These are phyloP conservation scores for Cyanidiococcus yangmingshanensis DNA, from an alignment of 23 red algal genomes.

Conservation along the genomic window DNA sequence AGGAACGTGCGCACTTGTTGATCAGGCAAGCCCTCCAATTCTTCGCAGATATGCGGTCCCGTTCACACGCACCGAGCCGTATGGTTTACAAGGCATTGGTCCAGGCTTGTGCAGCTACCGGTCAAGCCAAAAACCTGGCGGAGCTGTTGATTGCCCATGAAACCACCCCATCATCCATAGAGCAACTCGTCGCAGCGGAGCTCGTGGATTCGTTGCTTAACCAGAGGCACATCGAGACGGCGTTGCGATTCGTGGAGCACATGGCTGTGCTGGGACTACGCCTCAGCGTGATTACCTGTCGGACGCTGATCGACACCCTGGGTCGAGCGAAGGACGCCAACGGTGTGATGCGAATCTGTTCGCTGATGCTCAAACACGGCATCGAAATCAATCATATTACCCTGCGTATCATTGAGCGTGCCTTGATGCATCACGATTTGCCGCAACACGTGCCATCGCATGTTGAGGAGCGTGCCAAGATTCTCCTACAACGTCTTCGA, in stretches of 20 bases:
- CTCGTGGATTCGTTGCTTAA: not conserved
- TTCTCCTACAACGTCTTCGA: not conserved
- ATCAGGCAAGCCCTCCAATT: not conserved
- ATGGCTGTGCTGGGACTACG: not conserved
- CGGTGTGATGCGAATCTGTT: not conserved
- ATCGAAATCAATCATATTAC: slow-evolving; percentile 4
- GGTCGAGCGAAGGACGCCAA: not conserved
- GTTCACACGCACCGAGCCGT: not conserved
- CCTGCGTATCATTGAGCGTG: not conserved
- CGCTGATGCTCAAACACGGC: not conserved
- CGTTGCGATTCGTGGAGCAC: not conserved
- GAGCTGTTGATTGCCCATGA: not conserved
- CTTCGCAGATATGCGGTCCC: not conserved
- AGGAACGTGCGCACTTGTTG: not conserved
- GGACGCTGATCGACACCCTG: not conserved
- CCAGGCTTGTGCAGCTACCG: not conserved
- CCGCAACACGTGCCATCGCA: not conserved
- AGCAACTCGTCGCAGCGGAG: not conserved
- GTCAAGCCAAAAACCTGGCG: not conserved
- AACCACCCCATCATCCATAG: not conserved
- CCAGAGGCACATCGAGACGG: not conserved
- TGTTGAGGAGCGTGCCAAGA: not conserved
- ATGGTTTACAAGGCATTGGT: not conserved
- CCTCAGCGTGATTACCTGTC: not conserved
- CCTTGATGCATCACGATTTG: not conserved